phyloP scores from a whole-genome alignment of 371 early-diverging fungal genomes.

The Mitosporidium daphniae region DNA sequence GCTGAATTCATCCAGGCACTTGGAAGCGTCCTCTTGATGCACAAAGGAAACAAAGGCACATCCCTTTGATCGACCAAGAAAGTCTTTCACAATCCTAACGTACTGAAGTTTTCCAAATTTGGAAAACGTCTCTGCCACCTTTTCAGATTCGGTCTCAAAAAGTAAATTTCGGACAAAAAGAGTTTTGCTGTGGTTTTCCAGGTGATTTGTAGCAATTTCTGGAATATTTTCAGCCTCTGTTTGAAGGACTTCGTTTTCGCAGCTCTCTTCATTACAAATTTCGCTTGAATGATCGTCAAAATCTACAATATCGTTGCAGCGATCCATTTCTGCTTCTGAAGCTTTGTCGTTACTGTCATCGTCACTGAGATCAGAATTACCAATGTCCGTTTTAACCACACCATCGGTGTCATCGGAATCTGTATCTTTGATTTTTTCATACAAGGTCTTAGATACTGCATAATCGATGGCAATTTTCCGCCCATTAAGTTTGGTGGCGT shows the following conservation, averaged over 20 bases:
- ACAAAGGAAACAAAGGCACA: constrained; percentile 61
- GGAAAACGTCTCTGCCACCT: no score
- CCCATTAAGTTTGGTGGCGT: constrained; percentile 22
- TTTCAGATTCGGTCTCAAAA: no score
- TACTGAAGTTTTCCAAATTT: constrained; percentile 38
- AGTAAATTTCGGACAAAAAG: no score
- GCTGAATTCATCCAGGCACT: constrained; percentile 21
- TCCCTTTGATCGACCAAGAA: constrained; percentile 38
- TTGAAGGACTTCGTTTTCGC: constrained; percentile 4
- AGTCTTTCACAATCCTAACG: constrained; percentile 36
- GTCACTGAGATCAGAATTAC: constrained; percentile 2
- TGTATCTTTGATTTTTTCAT: constrained; percentile 16
- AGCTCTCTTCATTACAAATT: constrained; percentile 1
- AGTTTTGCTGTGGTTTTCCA: no score
- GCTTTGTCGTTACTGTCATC: constrained; percentile 3
- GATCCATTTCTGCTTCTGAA: not conserved
- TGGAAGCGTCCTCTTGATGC: constrained; percentile 23
- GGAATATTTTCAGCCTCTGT: constrained; percentile 9
- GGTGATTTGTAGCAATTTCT: no score
- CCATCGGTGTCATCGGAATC: constrained; percentile 11
- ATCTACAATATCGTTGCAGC: constrained; percentile 3
- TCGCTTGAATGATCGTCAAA: no score
- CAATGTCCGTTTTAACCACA: constrained; percentile 2
- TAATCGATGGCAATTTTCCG: constrained; percentile 41
- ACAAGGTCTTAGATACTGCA: constrained; percentile 14